These are phyloP conservation scores for Piper betle DNA, from an alignment of 164 flowering plant species.

Conservation along the genomic window DNA sequence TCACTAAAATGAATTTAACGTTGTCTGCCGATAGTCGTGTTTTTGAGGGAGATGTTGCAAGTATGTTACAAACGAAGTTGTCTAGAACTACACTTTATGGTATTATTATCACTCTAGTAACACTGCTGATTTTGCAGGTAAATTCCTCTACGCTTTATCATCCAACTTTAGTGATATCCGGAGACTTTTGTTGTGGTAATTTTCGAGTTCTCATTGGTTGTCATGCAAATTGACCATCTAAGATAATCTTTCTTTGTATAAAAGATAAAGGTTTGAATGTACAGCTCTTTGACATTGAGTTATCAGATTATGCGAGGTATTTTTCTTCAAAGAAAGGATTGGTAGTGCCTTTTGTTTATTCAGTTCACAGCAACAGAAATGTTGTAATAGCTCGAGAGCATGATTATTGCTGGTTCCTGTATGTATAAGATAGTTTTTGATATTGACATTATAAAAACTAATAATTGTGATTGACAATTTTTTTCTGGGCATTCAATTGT, in stretches of 20 bases:
- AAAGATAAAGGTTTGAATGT: too few relatives aligned
- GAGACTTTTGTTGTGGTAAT: slow-evolving; percentile 49
- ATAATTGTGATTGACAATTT: neutral
- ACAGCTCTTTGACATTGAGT: too few relatives aligned
- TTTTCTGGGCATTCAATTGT: too few relatives aligned
- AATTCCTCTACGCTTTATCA: slow-evolving; percentile 46
- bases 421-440: neutral
- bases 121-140: slow-evolving; percentile 35
- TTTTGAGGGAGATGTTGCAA: slow-evolving; percentile 83
- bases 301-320: too few relatives aligned
- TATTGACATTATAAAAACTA: too few relatives aligned
- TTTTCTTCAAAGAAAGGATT: too few relatives aligned
- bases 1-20: slow-evolving; percentile 73
- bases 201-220: neutral
- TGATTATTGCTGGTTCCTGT: neutral
- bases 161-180: slow-evolving; percentile 66
- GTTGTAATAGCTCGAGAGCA: neutral
- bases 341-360: too few relatives aligned
- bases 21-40: slow-evolving; percentile 95
- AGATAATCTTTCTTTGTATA: neutral
- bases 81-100: neutral
- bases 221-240: neutral
- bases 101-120: neutral
- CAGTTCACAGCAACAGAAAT: neutral
- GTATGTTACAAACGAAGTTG: slow-evolving; percentile 18